A percentile compares a stretch with the other conserved stretches of the same genome.
Conservation (phyloP, 1,139 yeast genomes). For the Debaryomyces robertsiae region DNA sequence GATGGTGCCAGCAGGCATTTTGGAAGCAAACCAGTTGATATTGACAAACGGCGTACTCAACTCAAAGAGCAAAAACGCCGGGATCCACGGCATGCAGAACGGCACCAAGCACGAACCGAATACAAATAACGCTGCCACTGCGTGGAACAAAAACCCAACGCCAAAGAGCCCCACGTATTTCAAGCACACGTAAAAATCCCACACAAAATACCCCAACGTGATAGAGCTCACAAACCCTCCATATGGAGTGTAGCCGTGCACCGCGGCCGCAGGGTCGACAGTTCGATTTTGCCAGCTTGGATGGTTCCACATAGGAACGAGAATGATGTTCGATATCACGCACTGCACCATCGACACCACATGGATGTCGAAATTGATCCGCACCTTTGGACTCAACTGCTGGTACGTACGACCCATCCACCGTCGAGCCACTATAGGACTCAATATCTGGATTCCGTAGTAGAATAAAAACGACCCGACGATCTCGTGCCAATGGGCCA, state of each 20-base stretch:
- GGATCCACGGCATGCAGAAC: constrained; percentile 72
- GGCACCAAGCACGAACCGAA: constrained; percentile 57
- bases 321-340: constrained; percentile 53
- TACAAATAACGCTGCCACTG: constrained; percentile 76
- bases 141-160: constrained; percentile 81
- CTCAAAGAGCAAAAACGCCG: constrained; percentile 84
- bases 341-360: constrained; percentile 87
- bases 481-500: constrained; percentile 60
- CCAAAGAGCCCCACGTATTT: constrained; percentile 70
- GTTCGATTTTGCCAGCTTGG: constrained; percentile 45
- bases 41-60: constrained; percentile 92
- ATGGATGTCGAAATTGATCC: constrained; percentile 82
- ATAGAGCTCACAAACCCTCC: constrained; percentile 69
- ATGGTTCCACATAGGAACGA: constrained; percentile 62
- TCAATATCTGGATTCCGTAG: constrained; percentile 37
- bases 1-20: constrained; percentile 62
- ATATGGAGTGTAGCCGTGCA: constrained; percentile 75
- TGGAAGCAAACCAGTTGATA: constrained; percentile 85
- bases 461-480: constrained; percentile 43
- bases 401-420: constrained; percentile 53
- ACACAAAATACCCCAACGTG: constrained; percentile 86
- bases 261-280: constrained; percentile 42
- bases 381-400: constrained; percentile 45
- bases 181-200: constrained; percentile 79
- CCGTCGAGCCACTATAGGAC: constrained; percentile 35